Evolutionary conservation across 75 land plant genomes (phyloP), one percentile per base, ranked within the genome.

Genomic region (Selaginella tamariscina): DNA sequence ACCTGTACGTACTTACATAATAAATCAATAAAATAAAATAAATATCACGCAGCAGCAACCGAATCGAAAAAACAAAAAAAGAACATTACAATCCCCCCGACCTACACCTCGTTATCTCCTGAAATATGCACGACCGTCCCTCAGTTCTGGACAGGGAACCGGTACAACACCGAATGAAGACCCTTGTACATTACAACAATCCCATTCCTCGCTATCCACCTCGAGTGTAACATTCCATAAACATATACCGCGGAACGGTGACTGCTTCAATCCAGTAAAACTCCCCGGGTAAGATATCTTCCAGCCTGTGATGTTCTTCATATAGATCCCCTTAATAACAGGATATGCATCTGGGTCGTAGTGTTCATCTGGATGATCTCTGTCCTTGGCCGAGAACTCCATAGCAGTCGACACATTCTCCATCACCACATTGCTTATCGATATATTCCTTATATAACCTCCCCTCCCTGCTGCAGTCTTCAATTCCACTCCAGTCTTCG

Each of bases 401-500:
- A 88, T 76, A 13, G 85, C 97, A 0, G 64, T 79, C 0, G 72
- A 30, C 8, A 78, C 87, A 70, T 75, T 70, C 20, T 32, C 65
- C 85, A 88, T 82, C n/a, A 56, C 57, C 18, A 91, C 76, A 27
- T 83, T 70, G 1, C 83, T 71, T 44, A 91, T 74, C 31, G 71
- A 68, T 1, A 90, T 73, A 70, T 90, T 80, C 55, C 73, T 70
- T 0, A 91, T 72, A 63, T 84, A 86, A 54, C 93, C 93, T 29
- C 93, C 97, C 30, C 93, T 73, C 1, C 97, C 93, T 18, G 73
- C 64, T 24, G 85, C 77, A 27, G 93, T 84, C 65, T 88, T 91
- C 28, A 88, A 32, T 31, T 79, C 65, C 28, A 91, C 77, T 31
- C 83, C 89, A 18, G 59, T 71, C 24, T 54, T 63, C 13, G 85